Evolutionary conservation across 352 stramenopile species (phyloP).

Genomic region (Phytophthora cajani): DNA sequence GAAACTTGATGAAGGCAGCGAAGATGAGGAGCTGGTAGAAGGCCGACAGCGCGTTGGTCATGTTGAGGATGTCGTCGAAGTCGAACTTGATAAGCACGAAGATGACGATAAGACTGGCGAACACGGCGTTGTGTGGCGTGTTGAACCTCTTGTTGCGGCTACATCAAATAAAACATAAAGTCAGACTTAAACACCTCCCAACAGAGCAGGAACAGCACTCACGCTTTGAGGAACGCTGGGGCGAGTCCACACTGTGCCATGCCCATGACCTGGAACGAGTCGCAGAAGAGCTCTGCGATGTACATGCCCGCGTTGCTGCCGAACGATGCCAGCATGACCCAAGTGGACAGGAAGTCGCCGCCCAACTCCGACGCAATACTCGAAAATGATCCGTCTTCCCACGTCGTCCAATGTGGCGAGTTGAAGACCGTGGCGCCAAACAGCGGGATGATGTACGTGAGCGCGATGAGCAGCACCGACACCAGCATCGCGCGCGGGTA

Average conservation of each 20-base stretch:
- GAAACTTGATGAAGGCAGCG: conserved; percentile 90
- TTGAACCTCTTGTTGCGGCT: conserved; percentile 61
- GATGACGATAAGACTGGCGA: conserved; percentile 55
- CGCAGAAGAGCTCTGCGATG: conserved; percentile 92
- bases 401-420: conserved; percentile 72
- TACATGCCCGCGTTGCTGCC: conserved; percentile 93
- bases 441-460: conserved; percentile 90
- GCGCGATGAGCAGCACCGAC: conserved; percentile 76
- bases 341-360: conserved; percentile 85
- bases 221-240: conserved; percentile 81
- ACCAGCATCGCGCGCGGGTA: conserved; percentile 89
- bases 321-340: conserved; percentile 89
- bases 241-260: conserved; percentile 88
- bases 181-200: background rate
- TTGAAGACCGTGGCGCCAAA: conserved; percentile 79
- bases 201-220: conserved; percentile 32
- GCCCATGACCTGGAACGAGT: conserved; percentile 89
- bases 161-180: background rate
- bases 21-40: conserved; percentile 90
- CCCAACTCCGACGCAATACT: conserved; percentile 84
- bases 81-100: conserved; percentile 61
- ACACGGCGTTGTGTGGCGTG: conserved; percentile 57
- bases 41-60: conserved; percentile 92
- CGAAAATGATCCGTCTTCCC: conserved; percentile 92
- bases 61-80: conserved; percentile 81